Base-by-base conservation (phyloP, 2,329 filamentous ascomycete species). In the Rutstroemia sp. region DNA sequence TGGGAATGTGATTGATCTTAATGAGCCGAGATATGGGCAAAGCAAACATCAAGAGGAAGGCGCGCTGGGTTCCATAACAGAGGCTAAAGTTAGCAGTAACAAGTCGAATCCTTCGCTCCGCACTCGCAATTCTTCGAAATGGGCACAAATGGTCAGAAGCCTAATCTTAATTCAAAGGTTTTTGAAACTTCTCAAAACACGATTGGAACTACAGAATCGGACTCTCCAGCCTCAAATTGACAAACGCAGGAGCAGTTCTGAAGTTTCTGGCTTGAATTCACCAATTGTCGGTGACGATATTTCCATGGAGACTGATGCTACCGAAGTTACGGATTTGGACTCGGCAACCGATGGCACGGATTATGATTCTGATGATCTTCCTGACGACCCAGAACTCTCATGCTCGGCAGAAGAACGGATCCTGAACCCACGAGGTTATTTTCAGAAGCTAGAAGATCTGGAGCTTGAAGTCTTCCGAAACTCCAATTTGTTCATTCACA, bases 1-100 rank as follows among this genome's bases (percentile, higher is more conserved):
- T 60, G 83, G 83, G 10, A 86, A 85, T 58, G 72, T 80, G 25
- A 87, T 92, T 65, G 87, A 91, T 67, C 85, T 87, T 0, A 75
- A 89, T 55, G 89, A 94, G 73, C 80, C 84, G 44, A 76, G 82
- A 60, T 94, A 94, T 40, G 48, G 38, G 7, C 9, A 39, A 2
- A 10, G 9, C 30, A 34, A 34, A 4, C 30, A 34, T 12, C 30
- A 34, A 34, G 30, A 34, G 12, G 30, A 34, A 34, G 30, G 25
- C 25, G 19, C 16, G 4, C 7, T 17, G 19, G 12, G 23, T 12
- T 34, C 8, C 12, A 7, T 12, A 19, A 2, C 5, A 48, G 46
- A 10, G 23, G 21, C 4, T 17, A 17, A 5, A 4, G 12, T 25
- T 5, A 48, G 16, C 16, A 12, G 7, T 6, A 30, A 34, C 3